phyloP scores from a whole-genome alignment of 2,329 filamentous ascomycete genomes.

The Fusarium clavum region DNA sequence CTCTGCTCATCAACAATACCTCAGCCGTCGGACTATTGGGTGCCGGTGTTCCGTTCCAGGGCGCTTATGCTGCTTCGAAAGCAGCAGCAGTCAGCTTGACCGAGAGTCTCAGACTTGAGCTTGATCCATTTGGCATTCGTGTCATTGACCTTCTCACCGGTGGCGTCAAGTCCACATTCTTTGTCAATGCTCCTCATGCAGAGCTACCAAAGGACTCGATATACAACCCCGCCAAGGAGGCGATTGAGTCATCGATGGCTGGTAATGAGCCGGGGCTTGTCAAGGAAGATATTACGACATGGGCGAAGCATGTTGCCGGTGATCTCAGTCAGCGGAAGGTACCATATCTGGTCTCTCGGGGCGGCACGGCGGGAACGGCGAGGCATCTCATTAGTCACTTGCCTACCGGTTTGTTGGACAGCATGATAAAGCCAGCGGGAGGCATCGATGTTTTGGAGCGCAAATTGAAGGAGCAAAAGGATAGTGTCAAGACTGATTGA shows the following conservation, averaged over 20 bases:
- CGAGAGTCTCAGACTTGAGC: constrained; percentile 44
- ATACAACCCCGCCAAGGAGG: constrained; percentile 31
- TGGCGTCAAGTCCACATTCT: constrained; percentile 39
- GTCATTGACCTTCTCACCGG: constrained; percentile 45
- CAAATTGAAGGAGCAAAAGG: constrained; percentile 13
- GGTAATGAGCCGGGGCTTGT: constrained; percentile 1
- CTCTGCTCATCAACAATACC: constrained; percentile 40
- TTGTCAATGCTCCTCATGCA: constrained; percentile 1
- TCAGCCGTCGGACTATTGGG: constrained; percentile 18
- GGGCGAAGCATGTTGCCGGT: constrained; percentile 34
- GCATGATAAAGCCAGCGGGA: constrained; percentile 15
- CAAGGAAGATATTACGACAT: neutral
- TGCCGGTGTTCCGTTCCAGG: constrained; percentile 40
- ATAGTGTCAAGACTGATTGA: neutral
- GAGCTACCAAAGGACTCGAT: constrained; percentile 23
- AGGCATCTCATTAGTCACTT: constrained; percentile 14
- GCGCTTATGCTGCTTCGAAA: constrained; percentile 47
- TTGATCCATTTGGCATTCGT: constrained; percentile 45
- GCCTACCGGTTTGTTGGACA: constrained; percentile 22
- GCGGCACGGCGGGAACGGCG: constrained; percentile 7
- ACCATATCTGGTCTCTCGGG: constrained; percentile 21
- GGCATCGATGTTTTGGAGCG: constrained; percentile 32
- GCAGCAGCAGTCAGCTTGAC: constrained; percentile 42
- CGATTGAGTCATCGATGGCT: constrained; percentile 24
- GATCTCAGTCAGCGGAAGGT: constrained; percentile 36